Evolutionary conservation across 148 eudicot species (phyloP).

Genomic region (Camellia lanceoleosa): DNA sequence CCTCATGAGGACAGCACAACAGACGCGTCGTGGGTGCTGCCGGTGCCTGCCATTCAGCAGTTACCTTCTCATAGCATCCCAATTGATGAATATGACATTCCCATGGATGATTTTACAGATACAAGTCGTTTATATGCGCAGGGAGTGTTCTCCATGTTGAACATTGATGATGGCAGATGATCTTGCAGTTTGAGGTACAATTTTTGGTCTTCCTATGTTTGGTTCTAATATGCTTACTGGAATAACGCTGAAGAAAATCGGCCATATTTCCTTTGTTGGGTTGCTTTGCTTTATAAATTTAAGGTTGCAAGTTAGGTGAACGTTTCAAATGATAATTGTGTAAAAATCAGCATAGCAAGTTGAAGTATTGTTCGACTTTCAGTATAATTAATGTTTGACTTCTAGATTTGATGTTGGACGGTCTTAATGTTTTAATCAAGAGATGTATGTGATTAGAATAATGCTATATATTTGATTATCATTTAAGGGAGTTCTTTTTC

Average conservation of each 20-base stretch:
- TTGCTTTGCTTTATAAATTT: not conserved
- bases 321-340: not conserved
- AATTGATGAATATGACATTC: not conserved
- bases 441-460: too few relatives aligned
- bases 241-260: not conserved
- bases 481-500: too few relatives aligned
- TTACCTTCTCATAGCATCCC: constrained; percentile 33
- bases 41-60: constrained; percentile 23
- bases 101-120: not conserved
- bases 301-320: not conserved
- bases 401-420: not conserved
- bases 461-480: too few relatives aligned
- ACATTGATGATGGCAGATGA: constrained; percentile 25
- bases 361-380: not conserved
- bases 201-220: not conserved
- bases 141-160: constrained; percentile 37
- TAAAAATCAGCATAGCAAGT: not conserved
- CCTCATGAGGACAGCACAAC: constrained; percentile 34
- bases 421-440: too few relatives aligned
- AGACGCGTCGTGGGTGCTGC: constrained; percentile 30
- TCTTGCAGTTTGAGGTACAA: not conserved
- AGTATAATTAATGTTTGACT: not conserved
- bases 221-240: not conserved
- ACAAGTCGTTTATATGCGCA: constrained; percentile 9
- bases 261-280: not conserved